Evolutionary conservation across 768 basidiomycete genomes (phyloP), one percentile per base, ranked within the genome.

Genomic region (Boletus sp.): DNA sequence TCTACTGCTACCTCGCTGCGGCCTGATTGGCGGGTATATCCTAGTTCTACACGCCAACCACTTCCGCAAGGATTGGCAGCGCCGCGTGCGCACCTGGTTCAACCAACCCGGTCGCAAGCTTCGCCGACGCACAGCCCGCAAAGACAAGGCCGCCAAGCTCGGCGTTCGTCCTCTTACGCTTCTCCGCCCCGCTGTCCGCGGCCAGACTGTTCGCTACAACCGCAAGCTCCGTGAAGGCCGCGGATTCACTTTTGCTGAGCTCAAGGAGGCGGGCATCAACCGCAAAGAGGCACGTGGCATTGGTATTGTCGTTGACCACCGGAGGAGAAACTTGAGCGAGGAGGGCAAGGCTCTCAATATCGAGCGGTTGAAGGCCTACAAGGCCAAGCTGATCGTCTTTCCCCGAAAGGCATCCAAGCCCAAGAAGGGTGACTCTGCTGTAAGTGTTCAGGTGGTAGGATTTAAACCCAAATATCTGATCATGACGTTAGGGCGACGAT

Each of bases 11-110:
- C 10, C 17, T 50, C 28, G 0, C 18, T 36, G 36, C n/a, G 5
- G 29, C 41, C 64, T 67, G 47, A 70, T 54, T 28, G 42, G 18
- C 33, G 35, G 33, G 10, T 18, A 33, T 58, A 33, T 61, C 47
- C 56, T 47, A 90, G 92, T 91, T 80, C 91, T 96, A 76, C 94
- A 86, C 79, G 83, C 76, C 67, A 94, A 94, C 78, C 94, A 97
- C 75, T 94, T 94, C 85, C 92, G 86, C 81, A 98, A 98, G 87
- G 95, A 98, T 76, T 98, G 95, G 95, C 96, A 98, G 77, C 83
- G 87, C 71, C 90, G 89, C 64, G 94, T 96, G 67, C 89, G 89
- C 77, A 96, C 93, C 72, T 94, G 95, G 95, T 98, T 98, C 75
- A 91, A 98, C 82, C 97, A 99, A 79, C 94, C 97, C 55, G 96